Conservation (phyloP, 1,284 basidiomycete species). For the Xanthoconium separans region DNA sequence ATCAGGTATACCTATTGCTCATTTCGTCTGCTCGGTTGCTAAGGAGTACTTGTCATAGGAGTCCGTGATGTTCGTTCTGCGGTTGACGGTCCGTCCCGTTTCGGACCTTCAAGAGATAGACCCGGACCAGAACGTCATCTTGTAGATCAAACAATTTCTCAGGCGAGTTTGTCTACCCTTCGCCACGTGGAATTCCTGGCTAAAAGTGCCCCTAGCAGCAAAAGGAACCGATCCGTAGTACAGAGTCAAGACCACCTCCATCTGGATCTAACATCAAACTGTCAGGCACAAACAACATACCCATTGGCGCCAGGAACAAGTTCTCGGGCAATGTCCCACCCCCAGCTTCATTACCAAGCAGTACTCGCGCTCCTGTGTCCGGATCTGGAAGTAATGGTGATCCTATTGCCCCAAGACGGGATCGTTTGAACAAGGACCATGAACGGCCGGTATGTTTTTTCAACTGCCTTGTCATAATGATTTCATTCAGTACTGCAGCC, state of each 20-base stretch:
- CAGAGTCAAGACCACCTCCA: constrained; percentile 17
- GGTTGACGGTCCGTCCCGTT: constrained; percentile 18
- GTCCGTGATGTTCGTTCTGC: constrained; percentile 21
- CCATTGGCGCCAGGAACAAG: constrained; percentile 30
- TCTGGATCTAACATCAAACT: constrained; percentile 27
- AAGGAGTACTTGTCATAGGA: background rate
- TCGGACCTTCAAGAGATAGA: constrained; percentile 20
- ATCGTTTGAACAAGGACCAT: constrained; percentile 17
- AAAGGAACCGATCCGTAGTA: constrained; percentile 25
- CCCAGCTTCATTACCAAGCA: background rate
- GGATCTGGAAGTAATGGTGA: constrained; percentile 23
- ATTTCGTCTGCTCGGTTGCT: background rate
- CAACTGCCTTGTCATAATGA: background rate
- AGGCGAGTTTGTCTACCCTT: constrained; percentile 17
- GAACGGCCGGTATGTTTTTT: constrained; percentile 23
- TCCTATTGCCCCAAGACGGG: constrained; percentile 17
- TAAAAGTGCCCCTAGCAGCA: constrained; percentile 2
- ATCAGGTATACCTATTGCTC: constrained; percentile 13
- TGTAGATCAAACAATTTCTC: constrained; percentile 18
- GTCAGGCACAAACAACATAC: constrained; percentile 35
- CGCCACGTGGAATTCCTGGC: background rate
- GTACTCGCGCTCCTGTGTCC: background rate
- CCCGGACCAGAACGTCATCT: constrained; percentile 20
- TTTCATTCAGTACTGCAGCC: constrained; percentile 17
- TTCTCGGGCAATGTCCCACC: constrained; percentile 11